A percentile compares a stretch with the other conserved stretches of the same genome.
These are phyloP conservation scores for Salisapilia sapeloensis DNA, from an alignment of 352 stramenopile species.

Conservation along the genomic window DNA sequence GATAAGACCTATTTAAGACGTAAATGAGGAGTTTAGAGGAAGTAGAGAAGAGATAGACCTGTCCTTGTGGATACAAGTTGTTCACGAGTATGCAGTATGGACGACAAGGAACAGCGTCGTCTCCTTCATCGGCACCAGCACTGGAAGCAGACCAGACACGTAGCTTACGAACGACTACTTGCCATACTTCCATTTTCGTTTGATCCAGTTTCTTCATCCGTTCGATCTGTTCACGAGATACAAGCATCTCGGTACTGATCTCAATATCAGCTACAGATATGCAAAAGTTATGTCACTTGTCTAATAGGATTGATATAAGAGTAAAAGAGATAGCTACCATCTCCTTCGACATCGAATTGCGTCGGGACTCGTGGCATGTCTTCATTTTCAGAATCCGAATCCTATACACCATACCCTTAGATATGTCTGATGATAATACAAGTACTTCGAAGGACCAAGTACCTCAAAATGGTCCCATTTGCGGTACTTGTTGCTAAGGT, in stretches of 20 bases:
- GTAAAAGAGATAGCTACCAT: conserved; percentile 21
- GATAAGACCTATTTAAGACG: conserved; percentile 23
- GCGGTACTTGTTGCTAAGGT: conserved; percentile 77
- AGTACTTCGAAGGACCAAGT: no score
- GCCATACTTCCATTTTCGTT: conserved; percentile 72
- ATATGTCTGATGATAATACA: no score
- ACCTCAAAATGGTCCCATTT: conserved; percentile 82
- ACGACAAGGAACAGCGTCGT: conserved; percentile 47
- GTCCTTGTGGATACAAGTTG: conserved; percentile 70
- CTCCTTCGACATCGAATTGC: conserved; percentile 65
- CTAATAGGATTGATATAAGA: background rate
- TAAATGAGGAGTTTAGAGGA: conserved; percentile 1
- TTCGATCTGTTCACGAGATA: conserved; percentile 39
- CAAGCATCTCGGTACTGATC: conserved; percentile 53
- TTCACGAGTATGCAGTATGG: conserved; percentile 79
- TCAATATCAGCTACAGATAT: conserved; percentile 45
- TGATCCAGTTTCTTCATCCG: conserved; percentile 56
- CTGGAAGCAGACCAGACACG: conserved; percentile 75
- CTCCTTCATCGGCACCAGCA: conserved; percentile 23
- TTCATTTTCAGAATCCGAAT: conserved; percentile 25
- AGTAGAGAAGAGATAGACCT: conserved; percentile 9
- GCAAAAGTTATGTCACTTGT: background rate
- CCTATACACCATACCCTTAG: no score
- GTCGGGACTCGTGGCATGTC: conserved; percentile 46
- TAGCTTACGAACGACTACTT: conserved; percentile 75